Percentiles rank a stretch among this genome's conserved stretches.
phyloP scores from a whole-genome alignment of 208 protist species.

The Wallacemonas collosoma region DNA sequence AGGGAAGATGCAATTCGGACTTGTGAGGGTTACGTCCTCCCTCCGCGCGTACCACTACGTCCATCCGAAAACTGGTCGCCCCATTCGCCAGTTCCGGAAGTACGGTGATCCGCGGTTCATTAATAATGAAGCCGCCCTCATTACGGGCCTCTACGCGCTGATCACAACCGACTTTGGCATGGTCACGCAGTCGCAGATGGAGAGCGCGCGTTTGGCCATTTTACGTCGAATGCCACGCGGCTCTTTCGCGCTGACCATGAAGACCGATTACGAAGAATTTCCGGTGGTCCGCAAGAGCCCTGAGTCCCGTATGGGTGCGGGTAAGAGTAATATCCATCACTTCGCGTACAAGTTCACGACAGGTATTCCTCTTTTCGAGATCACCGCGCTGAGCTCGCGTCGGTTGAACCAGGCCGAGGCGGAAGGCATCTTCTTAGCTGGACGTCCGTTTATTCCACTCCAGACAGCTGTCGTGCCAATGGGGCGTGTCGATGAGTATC shows the following conservation, averaged over 20 bases:
- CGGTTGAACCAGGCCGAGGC: constrained; percentile 87
- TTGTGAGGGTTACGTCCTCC: constrained; percentile 39
- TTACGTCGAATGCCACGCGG: constrained; percentile 85
- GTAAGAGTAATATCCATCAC: constrained; percentile 92
- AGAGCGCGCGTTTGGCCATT: constrained; percentile 87
- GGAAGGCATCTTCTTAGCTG: constrained; percentile 86
- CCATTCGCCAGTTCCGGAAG: constrained; percentile 81
- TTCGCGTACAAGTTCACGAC: constrained; percentile 93
- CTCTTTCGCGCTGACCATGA: constrained; percentile 83
- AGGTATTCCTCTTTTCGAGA: constrained; percentile 87
- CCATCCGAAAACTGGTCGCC: constrained; percentile 82
- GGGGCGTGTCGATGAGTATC: constrained; percentile 89
- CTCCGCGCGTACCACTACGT: constrained; percentile 88
- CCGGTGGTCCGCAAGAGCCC: constrained; percentile 88
- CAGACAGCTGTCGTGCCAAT: constrained; percentile 90
- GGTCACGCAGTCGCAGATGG: constrained; percentile 89
- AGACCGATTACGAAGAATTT: constrained; percentile 92
- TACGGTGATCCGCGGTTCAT: constrained; percentile 91
- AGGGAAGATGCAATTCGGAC: constrained; percentile 18
- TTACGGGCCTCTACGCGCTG: constrained; percentile 76
- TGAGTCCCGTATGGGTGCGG: constrained; percentile 88
- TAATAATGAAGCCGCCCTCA: constrained; percentile 90
- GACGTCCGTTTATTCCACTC: constrained; percentile 81
- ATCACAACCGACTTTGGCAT: constrained; percentile 92
- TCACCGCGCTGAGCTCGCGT: constrained; percentile 58